Conservation (phyloP, 2,329 filamentous ascomycete species). For the Alternaria tenuissima region DNA sequence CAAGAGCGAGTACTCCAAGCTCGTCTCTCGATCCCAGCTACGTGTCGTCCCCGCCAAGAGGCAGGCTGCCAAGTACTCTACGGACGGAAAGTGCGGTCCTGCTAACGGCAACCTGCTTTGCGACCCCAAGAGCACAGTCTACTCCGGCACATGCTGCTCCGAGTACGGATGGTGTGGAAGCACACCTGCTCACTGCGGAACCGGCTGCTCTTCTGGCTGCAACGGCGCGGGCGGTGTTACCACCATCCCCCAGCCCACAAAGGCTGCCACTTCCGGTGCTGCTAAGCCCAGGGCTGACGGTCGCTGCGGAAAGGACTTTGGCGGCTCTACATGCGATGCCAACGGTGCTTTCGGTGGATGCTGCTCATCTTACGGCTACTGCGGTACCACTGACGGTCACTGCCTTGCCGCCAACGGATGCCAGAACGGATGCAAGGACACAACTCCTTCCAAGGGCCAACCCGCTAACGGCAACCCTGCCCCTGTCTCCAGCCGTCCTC, state of each 20-base stretch:
- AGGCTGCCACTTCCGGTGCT: constrained; percentile 17
- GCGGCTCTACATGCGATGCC: constrained; percentile 51
- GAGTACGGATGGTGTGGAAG: constrained; percentile 56
- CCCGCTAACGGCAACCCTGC: constrained; percentile 15
- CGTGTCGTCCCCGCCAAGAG: constrained; percentile 37
- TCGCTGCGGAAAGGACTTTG: constrained; percentile 53
- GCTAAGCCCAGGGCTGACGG: constrained; percentile 44
- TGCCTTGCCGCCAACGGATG: constrained; percentile 50
- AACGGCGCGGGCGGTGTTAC: constrained; percentile 22
- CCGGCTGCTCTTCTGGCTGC: constrained; percentile 53
- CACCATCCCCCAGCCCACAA: constrained; percentile 13
- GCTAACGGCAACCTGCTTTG: constrained; percentile 51
- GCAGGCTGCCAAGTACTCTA: constrained; percentile 45
- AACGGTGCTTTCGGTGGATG: constrained; percentile 52
- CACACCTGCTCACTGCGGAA: constrained; percentile 51
- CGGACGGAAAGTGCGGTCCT: constrained; percentile 53
- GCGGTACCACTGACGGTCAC: constrained; percentile 49
- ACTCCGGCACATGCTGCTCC: constrained; percentile 58
- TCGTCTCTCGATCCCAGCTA: constrained; percentile 30
- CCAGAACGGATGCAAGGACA: constrained; percentile 51
- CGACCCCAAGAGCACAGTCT: constrained; percentile 56
- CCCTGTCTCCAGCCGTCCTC: constrained; percentile 36
- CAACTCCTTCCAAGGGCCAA: constrained; percentile 17
- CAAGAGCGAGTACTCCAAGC: constrained; percentile 36
- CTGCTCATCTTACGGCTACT: constrained; percentile 50